phyloP scores from a whole-genome alignment of 495 filamentous ascomycete species.

The Pyronema omphalodes region DNA sequence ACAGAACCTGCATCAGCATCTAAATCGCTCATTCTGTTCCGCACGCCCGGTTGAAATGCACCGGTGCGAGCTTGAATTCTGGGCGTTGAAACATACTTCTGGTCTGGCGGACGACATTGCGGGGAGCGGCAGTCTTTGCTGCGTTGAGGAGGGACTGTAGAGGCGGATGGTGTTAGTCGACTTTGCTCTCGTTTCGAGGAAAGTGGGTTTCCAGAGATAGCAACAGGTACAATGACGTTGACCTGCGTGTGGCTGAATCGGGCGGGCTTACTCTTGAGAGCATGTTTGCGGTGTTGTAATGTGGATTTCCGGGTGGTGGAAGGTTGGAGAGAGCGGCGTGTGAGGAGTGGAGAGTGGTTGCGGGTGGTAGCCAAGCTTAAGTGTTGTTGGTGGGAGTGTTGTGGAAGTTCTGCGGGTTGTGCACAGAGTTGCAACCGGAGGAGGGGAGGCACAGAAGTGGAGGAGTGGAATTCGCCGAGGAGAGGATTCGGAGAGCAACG shows the following conservation, averaged over 20 bases:
- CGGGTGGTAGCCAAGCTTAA: too few species aligned
- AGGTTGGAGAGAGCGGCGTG: neutral
- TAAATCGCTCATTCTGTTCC: neutral
- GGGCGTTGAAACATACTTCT: constrained; percentile 14
- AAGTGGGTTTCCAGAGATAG: neutral
- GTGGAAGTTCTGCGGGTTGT: neutral
- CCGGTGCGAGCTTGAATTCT: neutral
- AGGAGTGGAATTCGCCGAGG: constrained; percentile 1
- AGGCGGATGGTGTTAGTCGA: neutral
- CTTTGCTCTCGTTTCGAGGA: neutral
- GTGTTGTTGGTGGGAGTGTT: neutral
- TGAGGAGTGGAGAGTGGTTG: neutral
- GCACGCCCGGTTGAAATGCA: neutral
- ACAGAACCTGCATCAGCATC: constrained; percentile 6
- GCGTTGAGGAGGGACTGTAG: constrained; percentile 18
- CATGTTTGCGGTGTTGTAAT: neutral
- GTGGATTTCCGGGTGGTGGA: neutral
- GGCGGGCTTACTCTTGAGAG: neutral
- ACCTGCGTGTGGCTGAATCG: neutral
- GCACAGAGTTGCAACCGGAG: neutral
- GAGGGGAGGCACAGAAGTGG: neutral
- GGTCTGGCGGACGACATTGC: constrained; percentile 13
- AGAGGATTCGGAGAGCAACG: neutral
- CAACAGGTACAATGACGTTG: neutral
- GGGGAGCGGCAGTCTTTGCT: constrained; percentile 14